phyloP scores from a whole-genome alignment of 768 basidiomycete species.

The Boletus subcaerulescens region DNA sequence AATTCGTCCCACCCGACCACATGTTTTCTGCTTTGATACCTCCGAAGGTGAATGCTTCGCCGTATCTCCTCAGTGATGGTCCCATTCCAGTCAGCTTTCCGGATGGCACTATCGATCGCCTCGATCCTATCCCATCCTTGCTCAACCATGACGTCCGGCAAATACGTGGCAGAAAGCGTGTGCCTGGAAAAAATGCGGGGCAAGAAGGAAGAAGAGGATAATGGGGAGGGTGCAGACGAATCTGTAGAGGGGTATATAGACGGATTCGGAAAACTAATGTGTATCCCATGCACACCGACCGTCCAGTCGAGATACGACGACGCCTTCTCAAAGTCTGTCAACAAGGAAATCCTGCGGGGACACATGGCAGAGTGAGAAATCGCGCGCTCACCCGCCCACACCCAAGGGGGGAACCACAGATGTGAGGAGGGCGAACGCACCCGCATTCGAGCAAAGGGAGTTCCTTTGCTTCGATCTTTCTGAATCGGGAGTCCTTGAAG shows the following conservation, averaged over 20 bases:
- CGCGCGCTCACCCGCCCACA: neutral
- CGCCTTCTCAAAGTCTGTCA: constrained; percentile 90
- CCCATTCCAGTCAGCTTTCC: constrained; percentile 90
- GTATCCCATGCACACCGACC: constrained; percentile 88
- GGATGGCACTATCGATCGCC: constrained; percentile 86
- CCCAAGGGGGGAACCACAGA: neutral
- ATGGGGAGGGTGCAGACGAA: constrained; percentile 64
- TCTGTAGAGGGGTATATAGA: constrained; percentile 46
- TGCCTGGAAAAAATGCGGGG: constrained; percentile 54
- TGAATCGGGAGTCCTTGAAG: constrained; percentile 84
- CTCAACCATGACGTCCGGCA: constrained; percentile 88
- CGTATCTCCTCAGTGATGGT: constrained; percentile 79
- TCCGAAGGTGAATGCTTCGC: constrained; percentile 67
- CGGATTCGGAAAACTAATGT: constrained; percentile 84
- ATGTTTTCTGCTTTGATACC: constrained; percentile 79
- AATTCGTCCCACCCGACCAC: constrained; percentile 75
- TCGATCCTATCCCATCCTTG: constrained; percentile 94
- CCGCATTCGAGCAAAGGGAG: constrained; percentile 80
- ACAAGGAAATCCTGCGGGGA: constrained; percentile 71
- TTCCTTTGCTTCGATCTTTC: constrained; percentile 72
- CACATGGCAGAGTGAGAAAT: neutral
- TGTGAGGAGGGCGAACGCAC: constrained; percentile 45
- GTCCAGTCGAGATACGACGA: constrained; percentile 90
- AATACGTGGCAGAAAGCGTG: constrained; percentile 81
- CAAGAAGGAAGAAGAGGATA: constrained; percentile 62